Conservation (phyloP, 345 rosid genomes). For the Rhizophora mangle region DNA sequence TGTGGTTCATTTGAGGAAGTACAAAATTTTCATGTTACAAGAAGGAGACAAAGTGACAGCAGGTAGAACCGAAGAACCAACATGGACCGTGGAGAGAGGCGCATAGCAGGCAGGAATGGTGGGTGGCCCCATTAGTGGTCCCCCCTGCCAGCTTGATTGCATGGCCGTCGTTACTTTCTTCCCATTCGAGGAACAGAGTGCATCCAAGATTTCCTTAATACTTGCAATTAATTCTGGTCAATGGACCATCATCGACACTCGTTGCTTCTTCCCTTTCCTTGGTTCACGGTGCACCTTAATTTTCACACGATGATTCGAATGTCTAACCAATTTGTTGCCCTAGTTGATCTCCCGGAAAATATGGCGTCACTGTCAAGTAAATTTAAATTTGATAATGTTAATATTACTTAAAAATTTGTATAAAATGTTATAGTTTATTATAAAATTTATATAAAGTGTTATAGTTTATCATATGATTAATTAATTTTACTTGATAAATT, state of each 20-base stretch:
- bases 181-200: not conserved
- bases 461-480: not conserved
- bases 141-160: not conserved
- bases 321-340: no score
- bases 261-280: no score
- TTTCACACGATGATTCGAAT: no score
- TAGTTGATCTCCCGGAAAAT: no score
- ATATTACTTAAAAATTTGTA: no score
- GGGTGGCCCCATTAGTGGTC: not conserved
- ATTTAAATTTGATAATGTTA: no score
- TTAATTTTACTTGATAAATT: not conserved
- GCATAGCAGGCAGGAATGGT: not conserved
- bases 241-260: no score
- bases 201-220: no score
- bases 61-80: slow-evolving; percentile 4
- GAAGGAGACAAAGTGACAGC: not conserved
- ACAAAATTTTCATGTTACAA: not conserved
- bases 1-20: not conserved
- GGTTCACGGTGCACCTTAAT: no score
- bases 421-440: not conserved
- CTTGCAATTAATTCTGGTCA: not conserved
- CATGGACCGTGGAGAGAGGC: slow-evolving; percentile 20
- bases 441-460: not conserved
- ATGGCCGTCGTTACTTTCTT: not conserved
- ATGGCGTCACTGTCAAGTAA: no score